Evolutionary conservation across 768 basidiomycete species (phyloP).

Genomic region (Phallus indusiatus): DNA sequence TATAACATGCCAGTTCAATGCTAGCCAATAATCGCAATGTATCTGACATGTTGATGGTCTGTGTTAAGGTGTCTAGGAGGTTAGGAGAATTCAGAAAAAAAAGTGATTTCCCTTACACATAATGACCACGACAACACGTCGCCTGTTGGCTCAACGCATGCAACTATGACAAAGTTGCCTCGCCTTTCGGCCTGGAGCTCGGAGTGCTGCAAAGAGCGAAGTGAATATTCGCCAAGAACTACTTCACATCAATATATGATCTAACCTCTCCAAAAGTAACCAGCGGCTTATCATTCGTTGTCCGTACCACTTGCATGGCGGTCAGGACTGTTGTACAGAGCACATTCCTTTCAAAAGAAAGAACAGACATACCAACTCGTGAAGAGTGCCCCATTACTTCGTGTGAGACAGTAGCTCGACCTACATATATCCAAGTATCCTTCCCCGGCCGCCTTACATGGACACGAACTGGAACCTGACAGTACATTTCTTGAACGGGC

Average conservation of each 20-base stretch:
- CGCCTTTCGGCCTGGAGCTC: conserved; percentile 81
- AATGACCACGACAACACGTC: conserved; percentile 80
- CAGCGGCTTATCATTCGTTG: conserved; percentile 57
- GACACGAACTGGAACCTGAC: conserved; percentile 77
- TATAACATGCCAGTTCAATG: conserved; percentile 78
- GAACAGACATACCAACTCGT: conserved; percentile 55
- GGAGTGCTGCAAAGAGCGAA: conserved; percentile 32
- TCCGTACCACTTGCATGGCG: conserved; percentile 47
- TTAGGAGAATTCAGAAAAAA: conserved; percentile 10
- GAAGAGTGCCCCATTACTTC: conserved; percentile 69
- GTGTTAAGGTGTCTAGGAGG: conserved; percentile 4
- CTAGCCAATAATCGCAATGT: conserved; percentile 73
- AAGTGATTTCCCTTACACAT: conserved; percentile 38
- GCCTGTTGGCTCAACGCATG: conserved; percentile 55
- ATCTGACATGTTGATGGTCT: conserved; percentile 79
- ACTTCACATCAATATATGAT: conserved; percentile 1
- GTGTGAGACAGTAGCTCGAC: conserved; percentile 66
- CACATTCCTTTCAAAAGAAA: not conserved
- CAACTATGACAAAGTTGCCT: conserved; percentile 80
- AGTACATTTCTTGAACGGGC: conserved; percentile 28
- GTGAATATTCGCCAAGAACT: not conserved
- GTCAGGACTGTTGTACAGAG: not conserved
- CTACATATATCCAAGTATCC: conserved; percentile 76
- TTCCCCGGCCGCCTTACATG: conserved; percentile 71
- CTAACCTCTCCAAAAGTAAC: conserved; percentile 62